Evolutionary conservation across 1,284 basidiomycete genomes (phyloP), one percentile per base, ranked within the genome.

Genomic region (Neolentinus lepideus): DNA sequence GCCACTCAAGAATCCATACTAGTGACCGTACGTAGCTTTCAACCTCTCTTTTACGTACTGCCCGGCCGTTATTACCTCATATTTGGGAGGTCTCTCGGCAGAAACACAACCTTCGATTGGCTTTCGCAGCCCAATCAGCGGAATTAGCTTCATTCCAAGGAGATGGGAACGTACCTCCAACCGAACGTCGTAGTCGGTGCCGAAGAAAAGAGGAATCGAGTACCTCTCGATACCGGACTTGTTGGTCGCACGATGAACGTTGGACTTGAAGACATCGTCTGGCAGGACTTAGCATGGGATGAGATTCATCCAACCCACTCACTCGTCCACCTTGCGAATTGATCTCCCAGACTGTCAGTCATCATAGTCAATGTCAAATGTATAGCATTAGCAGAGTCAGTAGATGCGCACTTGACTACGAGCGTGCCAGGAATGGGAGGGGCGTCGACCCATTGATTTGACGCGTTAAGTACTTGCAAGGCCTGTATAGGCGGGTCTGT

Each of bases 211-310:
- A 1, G 92, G 90, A 21, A 93, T 89, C 0, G 90, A 92, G 69
- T 89, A 92, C 9, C 92, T 80, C 52, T 83, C 78, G 38, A 75
- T 68, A 0, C 87, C 84, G 12, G 83, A 82, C 11, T 79, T 77
- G 61, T 94, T 94, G 56, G 90, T 80, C 0, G 87, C 93, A 36
- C 93, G 83, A 66, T 95, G 92, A 2, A 85, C 69, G 0, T 92
- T 94, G 0, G 89, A 92, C 64, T 89, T 90, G 78, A 94, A 94
- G 47, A 92, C 76, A 64, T 92, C 90, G 66, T 94, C 90, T 92
- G 45, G 14, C 27, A 25, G 16, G 25, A 22, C 9, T 16, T 31
- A 24, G 29, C 29, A 52, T 3, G 6, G 33, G 19, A 31, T 12
- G 14, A 50, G 14, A 3, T 12, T 8, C 16, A 50, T 24, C n/a